Base-by-base conservation (phyloP, 2,329 filamentous ascomycete species). In the Tolypocladium nubicola region DNA sequence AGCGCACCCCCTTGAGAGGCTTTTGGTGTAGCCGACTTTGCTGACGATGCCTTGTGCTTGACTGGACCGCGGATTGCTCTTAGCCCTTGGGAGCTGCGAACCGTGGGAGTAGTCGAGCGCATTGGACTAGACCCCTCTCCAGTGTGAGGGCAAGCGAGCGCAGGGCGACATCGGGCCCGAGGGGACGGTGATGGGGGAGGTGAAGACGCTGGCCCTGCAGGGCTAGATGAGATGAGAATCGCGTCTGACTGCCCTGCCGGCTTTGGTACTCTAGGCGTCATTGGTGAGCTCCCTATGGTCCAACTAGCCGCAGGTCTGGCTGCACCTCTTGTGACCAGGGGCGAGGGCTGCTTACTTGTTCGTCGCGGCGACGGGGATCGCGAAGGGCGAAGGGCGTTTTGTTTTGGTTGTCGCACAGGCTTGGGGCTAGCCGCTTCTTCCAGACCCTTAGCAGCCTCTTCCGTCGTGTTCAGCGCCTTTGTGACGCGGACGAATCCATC, bases 211-310 rank as follows among this genome's bases (percentile, higher is more conserved):
- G 60, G 54, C 49, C 54, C 57, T 66, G 66, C 61, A 55, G 76
- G 76, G 60, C 76, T 78, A 66, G 76, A 78, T 62, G 72, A 67
- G 66, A 79, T 72, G 61, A 73, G 53, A 68, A 79, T 76, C 60
- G 75, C 62, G 63, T 77, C 70, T 64, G 64, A 62, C 57, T 57
- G 58, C 58, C 55, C 57, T 54, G 56, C 56, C 38, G 56, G 43
- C 58, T 52, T 64, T 62, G 59, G 62, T 59, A 63, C 70, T 64
- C 75, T 78, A 70, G 73, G 72, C 61, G 66, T 64, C 57, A 62
- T 60, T 65, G 72, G 76, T 77, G 74, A 78, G 75, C 73, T 68
- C 62, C 67, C 67, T 62, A 72, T 69, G 57, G 70, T 71, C 72
- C 75, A 73, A 55, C 70, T 66, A 60, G 70, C 60, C 59, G 60